Base-by-base conservation (phyloP, 179 eudicot genomes). In the Corrigiola litoralis region DNA sequence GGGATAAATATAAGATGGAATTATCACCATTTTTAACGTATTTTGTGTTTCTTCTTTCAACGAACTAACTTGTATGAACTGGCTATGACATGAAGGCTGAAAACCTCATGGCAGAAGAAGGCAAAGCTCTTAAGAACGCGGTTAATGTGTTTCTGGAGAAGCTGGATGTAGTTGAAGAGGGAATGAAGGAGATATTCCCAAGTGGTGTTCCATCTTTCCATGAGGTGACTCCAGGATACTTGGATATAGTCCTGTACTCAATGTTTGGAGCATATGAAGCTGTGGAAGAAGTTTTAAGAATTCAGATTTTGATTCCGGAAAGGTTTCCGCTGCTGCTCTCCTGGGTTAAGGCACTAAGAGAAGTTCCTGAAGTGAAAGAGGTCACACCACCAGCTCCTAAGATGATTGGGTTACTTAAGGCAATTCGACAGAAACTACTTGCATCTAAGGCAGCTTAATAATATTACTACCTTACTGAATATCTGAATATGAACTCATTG, bases 331-430 rank as follows among this genome's bases (percentile, higher is more conserved):
- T 65, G 0, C 27, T 65, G 59, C 4, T n/a, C 42, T 50, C 69
- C 21, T 34, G 59, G 69, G 27, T 23, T 28, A 25, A 14, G 4
- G 49, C 69, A 4, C 47, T 65, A 11, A 52, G 12, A 4, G 59
- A 51, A 37, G 41, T 36, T 11, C 48, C 69, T 0, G 48, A 2
- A 4, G 60, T 65, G 25, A 50, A 52, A 38, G 47, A 65, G 49
- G 59, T 51, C n/a, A 51, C 47, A 13, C 69, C 69, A n/a, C 69
- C 69, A 37, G 16, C n/a, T 24, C 16, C 23, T n/a, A 65, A 52
- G 50, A 1, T 65, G 11, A 4, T 36, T 1, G 38, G 24, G 2
- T n/a, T 50, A 6, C 36, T 65, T 13, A 24, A 65, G 18, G 34
- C 23, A 12, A 0, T 51, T 4, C 36, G 6, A 12, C 47, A 48